Conservation (phyloP, 2,329 filamentous ascomycete genomes). For the Scytalidium lignicola region DNA sequence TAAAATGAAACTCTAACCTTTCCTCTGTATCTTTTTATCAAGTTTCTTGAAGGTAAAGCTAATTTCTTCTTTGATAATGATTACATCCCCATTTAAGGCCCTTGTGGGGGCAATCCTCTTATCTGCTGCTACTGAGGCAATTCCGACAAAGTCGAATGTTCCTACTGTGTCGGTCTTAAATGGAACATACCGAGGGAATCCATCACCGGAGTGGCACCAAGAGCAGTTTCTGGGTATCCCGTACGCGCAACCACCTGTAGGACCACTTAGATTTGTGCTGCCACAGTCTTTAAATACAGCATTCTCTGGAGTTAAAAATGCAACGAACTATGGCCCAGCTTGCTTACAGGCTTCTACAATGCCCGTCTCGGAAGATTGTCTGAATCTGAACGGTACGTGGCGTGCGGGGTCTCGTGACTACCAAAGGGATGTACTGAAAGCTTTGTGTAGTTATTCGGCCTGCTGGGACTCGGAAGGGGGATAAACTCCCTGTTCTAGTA, state of each 20-base stretch:
- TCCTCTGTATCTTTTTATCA: no score
- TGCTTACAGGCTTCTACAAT: slow-evolving; percentile 39
- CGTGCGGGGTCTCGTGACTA: no score
- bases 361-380: slow-evolving; percentile 43
- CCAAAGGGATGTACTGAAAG: slow-evolving; percentile 11
- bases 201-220: slow-evolving; percentile 18
- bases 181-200: no score
- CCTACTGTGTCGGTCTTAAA: no score
- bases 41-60: no score
- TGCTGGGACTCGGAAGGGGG: slow-evolving; percentile 24
- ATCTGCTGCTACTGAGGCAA: no score
- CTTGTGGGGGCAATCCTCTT: no score
- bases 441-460: slow-evolving; percentile 39
- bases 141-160: no score
- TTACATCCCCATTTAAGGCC: no score
- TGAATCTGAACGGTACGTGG: slow-evolving; percentile 31
- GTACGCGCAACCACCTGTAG: slow-evolving; percentile 5
- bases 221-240: slow-evolving; percentile 9
- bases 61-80: no score
- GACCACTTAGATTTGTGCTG: slow-evolving; percentile 30
- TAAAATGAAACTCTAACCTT: no score
- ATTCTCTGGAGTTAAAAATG: slow-evolving; percentile 34
- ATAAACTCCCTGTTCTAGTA: slow-evolving; percentile 35
- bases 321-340: slow-evolving; percentile 37
- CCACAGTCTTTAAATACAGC: slow-evolving; percentile 33